Evolutionary conservation across 352 stramenopile species (phyloP), one percentile per base, ranked within the genome.

Genomic region (Saprolegnia diclina): DNA sequence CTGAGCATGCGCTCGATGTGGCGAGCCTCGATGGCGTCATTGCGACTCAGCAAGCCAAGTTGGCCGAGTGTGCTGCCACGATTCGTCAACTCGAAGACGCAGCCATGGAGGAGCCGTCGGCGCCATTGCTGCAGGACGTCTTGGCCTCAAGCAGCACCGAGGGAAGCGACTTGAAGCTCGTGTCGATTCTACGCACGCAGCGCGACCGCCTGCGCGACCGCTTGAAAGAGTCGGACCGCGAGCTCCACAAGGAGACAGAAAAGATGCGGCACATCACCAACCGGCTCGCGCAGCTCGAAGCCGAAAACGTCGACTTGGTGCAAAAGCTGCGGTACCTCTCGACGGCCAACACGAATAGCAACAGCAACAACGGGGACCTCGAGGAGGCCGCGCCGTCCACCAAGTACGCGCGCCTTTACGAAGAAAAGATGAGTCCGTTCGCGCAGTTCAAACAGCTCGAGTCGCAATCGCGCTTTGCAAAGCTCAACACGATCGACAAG

Each of bases 381-480:
- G 65, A 29, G 19, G 71, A 59, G 10, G 50, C 56, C 10, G 55
- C 16, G 59, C 57, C n/a, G 11, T 14, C 11, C 26, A 26, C 24
- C 22, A 56, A 72, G n/a, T 55, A 71, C 37, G 63, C 21, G 56
- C 55, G 7, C 48, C 56, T 96, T 79, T 97, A 97, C 78, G 90
- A 97, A 64, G 83, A 92, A 70, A 89, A 91, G 54, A 92, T 96
- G 83, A 96, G 95, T 67, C 90, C 90, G 40, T 97, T 97, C 73
- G 85, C 89, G 57, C 86, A 96, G 67, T 96, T 97, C 72, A 95
- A 93, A 75, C 88, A 91, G 74, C 83, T 91, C 72, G 90, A 97
- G 78, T 85, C 72, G 44, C 85, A 95, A 71, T 85, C 92, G 72
- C 91, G 91, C 53, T 93, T 91, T 66, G 85, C 88, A 68, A 93